These are phyloP conservation scores for Ceratonia siliqua DNA, from an alignment of 306 rosid genomes.

Conservation along the genomic window DNA sequence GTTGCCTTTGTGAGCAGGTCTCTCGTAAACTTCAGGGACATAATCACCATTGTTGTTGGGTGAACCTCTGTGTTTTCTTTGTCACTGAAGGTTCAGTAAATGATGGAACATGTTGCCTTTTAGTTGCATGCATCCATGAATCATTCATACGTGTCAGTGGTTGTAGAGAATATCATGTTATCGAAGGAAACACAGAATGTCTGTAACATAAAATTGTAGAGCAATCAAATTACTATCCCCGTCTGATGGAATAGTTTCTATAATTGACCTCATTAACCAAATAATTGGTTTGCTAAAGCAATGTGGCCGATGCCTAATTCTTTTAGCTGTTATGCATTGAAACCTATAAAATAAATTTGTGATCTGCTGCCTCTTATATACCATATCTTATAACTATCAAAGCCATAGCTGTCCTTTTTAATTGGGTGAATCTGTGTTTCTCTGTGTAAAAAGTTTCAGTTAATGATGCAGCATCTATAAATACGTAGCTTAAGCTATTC, in stretches of 20 bases:
- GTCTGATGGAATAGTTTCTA: background rate
- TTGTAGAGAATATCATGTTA: too few relatives aligned
- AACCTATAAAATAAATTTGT: background rate
- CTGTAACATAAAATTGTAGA: too few relatives aligned
- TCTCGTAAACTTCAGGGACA: slow-evolving; percentile 59
- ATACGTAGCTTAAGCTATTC: background rate
- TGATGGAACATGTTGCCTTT: slow-evolving; percentile 37
- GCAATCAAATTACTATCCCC: background rate
- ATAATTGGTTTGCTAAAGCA: background rate
- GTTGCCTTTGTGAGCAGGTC: slow-evolving; percentile 45
- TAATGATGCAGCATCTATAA: background rate
- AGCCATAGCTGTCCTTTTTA: too few relatives aligned
- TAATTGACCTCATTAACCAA: background rate
- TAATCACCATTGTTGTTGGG: slow-evolving; percentile 59
- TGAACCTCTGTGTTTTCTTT: slow-evolving; percentile 53
- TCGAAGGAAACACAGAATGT: too few relatives aligned
- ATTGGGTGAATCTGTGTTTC: background rate
- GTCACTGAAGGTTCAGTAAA: slow-evolving; percentile 72
- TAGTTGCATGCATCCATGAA: background rate
- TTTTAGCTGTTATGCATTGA: background rate
- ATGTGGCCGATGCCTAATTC: background rate
- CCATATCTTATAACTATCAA: background rate
- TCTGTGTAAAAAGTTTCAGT: background rate
- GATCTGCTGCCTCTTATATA: background rate
- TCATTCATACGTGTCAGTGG: background rate